Conservation (phyloP, 192 early-diverging fungal genomes). For the Coemansia sp. region DNA sequence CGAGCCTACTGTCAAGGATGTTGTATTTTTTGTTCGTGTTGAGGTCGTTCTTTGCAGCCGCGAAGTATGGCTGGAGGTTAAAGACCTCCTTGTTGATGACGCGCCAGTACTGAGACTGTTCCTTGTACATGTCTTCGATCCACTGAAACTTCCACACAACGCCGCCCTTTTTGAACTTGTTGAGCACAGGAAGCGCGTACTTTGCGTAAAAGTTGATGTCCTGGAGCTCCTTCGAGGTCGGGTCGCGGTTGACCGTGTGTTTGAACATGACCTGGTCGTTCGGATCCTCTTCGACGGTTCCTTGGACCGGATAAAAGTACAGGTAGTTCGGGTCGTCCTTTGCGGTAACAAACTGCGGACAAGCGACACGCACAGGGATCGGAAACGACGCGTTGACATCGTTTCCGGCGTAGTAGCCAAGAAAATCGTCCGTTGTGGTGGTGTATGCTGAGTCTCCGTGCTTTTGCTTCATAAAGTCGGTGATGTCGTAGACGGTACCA, state of each 20-base stretch:
- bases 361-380: conserved; percentile 57
- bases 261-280: conserved; percentile 9
- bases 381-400: conserved; percentile 64
- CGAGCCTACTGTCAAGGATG: conserved; percentile 60
- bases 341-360: conserved; percentile 49
- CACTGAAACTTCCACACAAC: conserved; percentile 59
- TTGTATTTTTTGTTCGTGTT: conserved; percentile 47
- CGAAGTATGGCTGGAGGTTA: conserved; percentile 66
- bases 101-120: conserved; percentile 57
- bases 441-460: conserved; percentile 55
- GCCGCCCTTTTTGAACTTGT: conserved; percentile 59
- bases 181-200: conserved; percentile 17
- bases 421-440: conserved; percentile 38
- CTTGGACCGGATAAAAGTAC: conserved; percentile 17
- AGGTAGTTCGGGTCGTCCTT: conserved; percentile 32
- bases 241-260: conserved; percentile 15
- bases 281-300: conserved; percentile 7
- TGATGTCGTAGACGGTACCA: conserved; percentile 71
- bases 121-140: conserved; percentile 55
- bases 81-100: conserved; percentile 73
- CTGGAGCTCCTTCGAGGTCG: conserved; percentile 26
- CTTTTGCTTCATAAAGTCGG: conserved; percentile 60
- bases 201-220: conserved; percentile 30
- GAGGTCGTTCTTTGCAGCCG: conserved; percentile 42
- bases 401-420: conserved; percentile 37